Percentiles rank a stretch among this genome's conserved stretches.
Conservation (phyloP, 371 early-diverging fungal genomes). For the Apophysomyces elegans region DNA sequence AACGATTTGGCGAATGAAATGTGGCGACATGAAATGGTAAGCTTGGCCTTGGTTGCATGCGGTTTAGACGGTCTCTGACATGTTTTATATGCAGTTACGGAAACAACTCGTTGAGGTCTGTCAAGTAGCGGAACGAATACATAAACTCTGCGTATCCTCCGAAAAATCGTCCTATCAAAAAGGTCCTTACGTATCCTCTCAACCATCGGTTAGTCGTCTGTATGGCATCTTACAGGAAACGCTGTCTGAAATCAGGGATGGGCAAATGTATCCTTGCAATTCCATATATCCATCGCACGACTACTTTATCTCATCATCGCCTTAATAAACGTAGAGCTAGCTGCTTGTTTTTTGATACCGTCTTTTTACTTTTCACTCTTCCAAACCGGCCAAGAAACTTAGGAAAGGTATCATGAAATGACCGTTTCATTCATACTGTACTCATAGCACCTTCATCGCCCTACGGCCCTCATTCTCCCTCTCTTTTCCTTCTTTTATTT, state of each 20-base stretch:
- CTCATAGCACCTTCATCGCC: no score
- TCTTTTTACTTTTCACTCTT: no score
- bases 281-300: not conserved
- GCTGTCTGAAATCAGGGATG: not conserved
- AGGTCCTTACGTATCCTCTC: not conserved
- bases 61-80: no score
- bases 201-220: not conserved
- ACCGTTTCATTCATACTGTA: no score
- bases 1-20: not conserved
- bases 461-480: no score
- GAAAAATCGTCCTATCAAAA: not conserved
- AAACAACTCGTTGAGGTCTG: not conserved
- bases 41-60: not conserved
- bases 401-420: no score
- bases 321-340: no score
- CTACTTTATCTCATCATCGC: not conserved
- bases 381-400: no score
- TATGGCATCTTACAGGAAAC: not conserved
- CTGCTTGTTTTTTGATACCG: no score
- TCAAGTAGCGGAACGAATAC: not conserved
- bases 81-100: no score
- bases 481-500: no score
- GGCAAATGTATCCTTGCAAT: not conserved
- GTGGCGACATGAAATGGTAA: not conserved
- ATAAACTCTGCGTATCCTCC: not conserved